These are phyloP conservation scores for Leccinum rimulosum DNA, from an alignment of 768 basidiomycete species.

Conservation along the genomic window DNA sequence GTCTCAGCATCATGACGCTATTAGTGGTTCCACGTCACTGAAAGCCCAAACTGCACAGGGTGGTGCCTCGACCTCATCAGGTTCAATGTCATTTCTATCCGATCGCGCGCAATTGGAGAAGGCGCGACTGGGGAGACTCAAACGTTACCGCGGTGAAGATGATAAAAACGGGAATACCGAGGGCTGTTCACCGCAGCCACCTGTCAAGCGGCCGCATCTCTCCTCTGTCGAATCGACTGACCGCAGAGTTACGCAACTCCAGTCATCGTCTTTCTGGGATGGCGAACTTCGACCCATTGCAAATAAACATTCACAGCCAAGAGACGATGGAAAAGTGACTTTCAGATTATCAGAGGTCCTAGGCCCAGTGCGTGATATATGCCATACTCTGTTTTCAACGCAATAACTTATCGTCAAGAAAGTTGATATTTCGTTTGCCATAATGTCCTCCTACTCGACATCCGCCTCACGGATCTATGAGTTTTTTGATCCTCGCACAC, in stretches of 20 bases:
- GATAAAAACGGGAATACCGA: constrained; percentile 27
- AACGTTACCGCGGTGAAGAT: constrained; percentile 43
- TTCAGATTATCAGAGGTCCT: constrained; percentile 73
- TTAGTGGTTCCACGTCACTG: not conserved
- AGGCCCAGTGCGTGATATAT: constrained; percentile 55
- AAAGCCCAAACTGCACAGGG: not conserved
- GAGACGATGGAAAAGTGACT: constrained; percentile 57
- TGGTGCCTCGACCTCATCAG: not conserved
- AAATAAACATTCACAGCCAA: constrained; percentile 55
- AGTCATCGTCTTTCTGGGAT: constrained; percentile 54
- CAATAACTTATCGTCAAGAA: constrained; percentile 42
- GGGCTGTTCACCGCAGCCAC: constrained; percentile 27
- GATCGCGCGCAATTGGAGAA: constrained; percentile 79
- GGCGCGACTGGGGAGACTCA: constrained; percentile 72
- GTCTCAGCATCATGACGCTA: constrained; percentile 4
- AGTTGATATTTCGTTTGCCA: constrained; percentile 69
- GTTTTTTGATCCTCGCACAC: constrained; percentile 68
- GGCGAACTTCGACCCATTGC: constrained; percentile 78
- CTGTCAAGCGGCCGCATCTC: constrained; percentile 55
- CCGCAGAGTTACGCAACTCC: constrained; percentile 24
- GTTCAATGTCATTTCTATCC: constrained; percentile 44
- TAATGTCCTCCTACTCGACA: constrained; percentile 71
- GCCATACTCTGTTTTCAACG: constrained; percentile 2
- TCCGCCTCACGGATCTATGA: constrained; percentile 73
- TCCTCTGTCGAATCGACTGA: constrained; percentile 29